phyloP scores from a whole-genome alignment of 805 yeast species.

The Pichia manshurica region DNA sequence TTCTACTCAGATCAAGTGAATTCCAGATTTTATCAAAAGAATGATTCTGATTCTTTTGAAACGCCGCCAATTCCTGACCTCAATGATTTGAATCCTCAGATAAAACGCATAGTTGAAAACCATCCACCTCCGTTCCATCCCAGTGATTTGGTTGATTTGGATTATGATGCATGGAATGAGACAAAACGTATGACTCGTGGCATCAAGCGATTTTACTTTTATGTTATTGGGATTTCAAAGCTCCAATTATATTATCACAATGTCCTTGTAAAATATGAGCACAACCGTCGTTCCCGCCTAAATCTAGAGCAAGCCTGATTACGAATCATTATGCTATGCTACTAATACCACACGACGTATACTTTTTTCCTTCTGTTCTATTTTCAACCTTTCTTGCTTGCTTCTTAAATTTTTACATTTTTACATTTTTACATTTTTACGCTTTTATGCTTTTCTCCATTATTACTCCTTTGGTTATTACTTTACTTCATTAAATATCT shows the following conservation, averaged over 20 bases:
- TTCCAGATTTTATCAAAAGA: conserved; percentile 7
- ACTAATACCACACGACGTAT: too few relatives aligned
- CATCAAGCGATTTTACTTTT: conserved; percentile 41
- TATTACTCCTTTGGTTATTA: too few relatives aligned
- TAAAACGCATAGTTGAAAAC: conserved; percentile 24
- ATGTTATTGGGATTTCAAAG: conserved; percentile 47
- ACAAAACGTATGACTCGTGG: conserved; percentile 28
- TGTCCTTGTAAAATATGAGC: conserved; percentile 34
- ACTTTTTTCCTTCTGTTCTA: background rate
- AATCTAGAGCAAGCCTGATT: background rate
- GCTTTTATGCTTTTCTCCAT: too few relatives aligned
- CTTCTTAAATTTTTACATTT: too few relatives aligned
- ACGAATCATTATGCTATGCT: too few relatives aligned
- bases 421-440: too few relatives aligned
- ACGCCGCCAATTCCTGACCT: conserved; percentile 27
- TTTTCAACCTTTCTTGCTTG: too few relatives aligned
- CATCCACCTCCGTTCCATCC: conserved; percentile 33
- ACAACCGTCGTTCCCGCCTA: conserved; percentile 22
- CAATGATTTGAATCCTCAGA: conserved; percentile 19
- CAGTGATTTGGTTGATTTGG: conserved; percentile 39
- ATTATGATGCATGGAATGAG: conserved; percentile 37
- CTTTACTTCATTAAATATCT: too few relatives aligned
- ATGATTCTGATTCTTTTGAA: conserved; percentile 14
- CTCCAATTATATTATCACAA: conserved; percentile 48
- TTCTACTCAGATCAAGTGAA: background rate